A percentile compares a stretch with the other conserved stretches of the same genome.
These are phyloP conservation scores for Podaxis mareebaensis DNA, from an alignment of 768 basidiomycete genomes.

Conservation along the genomic window DNA sequence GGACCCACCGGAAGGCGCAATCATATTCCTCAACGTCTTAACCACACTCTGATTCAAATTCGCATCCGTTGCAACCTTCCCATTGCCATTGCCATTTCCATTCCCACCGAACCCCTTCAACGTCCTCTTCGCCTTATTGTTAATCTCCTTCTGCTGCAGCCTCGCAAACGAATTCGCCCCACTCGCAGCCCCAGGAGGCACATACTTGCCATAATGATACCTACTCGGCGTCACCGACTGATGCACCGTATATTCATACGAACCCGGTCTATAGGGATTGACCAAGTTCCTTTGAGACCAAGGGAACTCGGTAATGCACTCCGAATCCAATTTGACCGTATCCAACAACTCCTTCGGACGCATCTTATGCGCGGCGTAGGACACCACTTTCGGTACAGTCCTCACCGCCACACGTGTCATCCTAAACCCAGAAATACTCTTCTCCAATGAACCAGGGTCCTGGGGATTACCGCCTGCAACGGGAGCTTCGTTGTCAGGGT, in stretches of 20 bases:
- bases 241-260: neutral
- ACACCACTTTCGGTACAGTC: neutral
- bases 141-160: neutral
- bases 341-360: neutral
- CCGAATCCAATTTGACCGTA: neutral
- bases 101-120: neutral
- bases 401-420: neutral
- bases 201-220: neutral
- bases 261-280: slow-evolving; percentile 4
- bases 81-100: neutral
- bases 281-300: slow-evolving; percentile 1
- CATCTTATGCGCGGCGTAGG: neutral
- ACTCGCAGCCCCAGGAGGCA: neutral
- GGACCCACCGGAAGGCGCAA: neutral
- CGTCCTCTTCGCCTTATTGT: neutral
- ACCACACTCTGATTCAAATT: neutral
- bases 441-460: neutral
- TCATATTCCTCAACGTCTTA: neutral
- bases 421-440: neutral
- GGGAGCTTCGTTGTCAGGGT: neutral
- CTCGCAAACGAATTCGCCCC: neutral
- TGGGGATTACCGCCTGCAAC: neutral
- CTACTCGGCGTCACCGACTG: neutral
- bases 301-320: neutral
- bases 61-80: neutral